Conservation (phyloP, 805 yeast genomes). For the Candida ascalaphidarum region DNA sequence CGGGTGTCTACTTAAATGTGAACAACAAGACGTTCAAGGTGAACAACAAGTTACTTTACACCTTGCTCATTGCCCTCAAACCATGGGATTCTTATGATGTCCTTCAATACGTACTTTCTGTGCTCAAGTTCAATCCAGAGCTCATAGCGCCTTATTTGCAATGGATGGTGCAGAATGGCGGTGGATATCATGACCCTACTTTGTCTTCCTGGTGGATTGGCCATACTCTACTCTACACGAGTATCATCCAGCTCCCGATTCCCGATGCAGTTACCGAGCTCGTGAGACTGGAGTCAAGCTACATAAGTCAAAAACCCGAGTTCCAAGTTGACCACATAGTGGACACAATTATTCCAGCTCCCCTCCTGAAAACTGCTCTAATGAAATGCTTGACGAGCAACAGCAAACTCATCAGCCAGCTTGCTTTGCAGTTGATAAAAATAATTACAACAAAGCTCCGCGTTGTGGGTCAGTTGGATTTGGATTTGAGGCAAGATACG, state of each 20-base stretch:
- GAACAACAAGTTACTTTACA: constrained; percentile 60
- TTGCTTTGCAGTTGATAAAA: constrained; percentile 52
- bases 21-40: constrained; percentile 48
- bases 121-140: constrained; percentile 55
- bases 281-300: constrained; percentile 1
- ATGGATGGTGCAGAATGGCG: constrained; percentile 43
- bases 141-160: constrained; percentile 63
- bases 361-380: constrained; percentile 50
- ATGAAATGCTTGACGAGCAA: constrained; percentile 41
- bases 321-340: constrained; percentile 21
- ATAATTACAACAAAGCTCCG: constrained; percentile 25
- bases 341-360: constrained; percentile 58
- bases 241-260: constrained; percentile 41
- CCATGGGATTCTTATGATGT: constrained; percentile 77
- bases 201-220: constrained; percentile 79
- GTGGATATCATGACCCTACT: constrained; percentile 73
- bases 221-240: constrained; percentile 52
- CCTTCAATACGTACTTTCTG: constrained; percentile 40
- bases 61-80: constrained; percentile 54
- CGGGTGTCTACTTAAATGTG: constrained; percentile 37
- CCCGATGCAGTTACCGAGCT: constrained; percentile 28
- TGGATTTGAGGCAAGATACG: too few species aligned
- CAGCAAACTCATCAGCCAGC: constrained; percentile 50
- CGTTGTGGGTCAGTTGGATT: constrained; percentile 39
- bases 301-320: constrained; percentile 24